Conservation (phyloP, 1,284 basidiomycete genomes). For the Ustilago curta region DNA sequence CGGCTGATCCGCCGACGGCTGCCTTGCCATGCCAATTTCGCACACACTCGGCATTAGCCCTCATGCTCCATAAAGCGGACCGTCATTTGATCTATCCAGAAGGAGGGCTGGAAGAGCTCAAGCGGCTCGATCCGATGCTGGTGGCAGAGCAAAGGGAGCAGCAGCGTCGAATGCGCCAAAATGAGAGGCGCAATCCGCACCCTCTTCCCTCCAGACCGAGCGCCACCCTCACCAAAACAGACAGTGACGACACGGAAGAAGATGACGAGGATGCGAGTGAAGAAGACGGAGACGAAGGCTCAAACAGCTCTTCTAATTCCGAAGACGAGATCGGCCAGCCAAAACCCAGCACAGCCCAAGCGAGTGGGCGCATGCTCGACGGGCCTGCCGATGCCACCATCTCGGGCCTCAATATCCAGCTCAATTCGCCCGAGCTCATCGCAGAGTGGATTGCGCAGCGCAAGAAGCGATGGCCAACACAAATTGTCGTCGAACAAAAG, state of each 20-base stretch:
- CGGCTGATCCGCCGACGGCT: constrained; percentile 16
- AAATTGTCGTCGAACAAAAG: constrained; percentile 57
- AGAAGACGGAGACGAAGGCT: neutral
- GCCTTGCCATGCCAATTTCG: constrained; percentile 41
- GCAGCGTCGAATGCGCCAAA: constrained; percentile 24
- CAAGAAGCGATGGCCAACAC: constrained; percentile 65
- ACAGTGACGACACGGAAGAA: neutral
- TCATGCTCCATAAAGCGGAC: constrained; percentile 66
- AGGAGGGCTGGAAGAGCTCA: constrained; percentile 62
- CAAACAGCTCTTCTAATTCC: constrained; percentile 3
- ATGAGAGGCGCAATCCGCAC: constrained; percentile 28
- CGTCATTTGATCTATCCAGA: constrained; percentile 64
- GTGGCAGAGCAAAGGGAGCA: constrained; percentile 60
- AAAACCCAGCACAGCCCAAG: constrained; percentile 3
- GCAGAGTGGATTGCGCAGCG: constrained; percentile 67
- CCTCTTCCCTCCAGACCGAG: constrained; percentile 20
- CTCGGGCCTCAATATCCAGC: constrained; percentile 64
- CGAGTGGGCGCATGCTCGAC: constrained; percentile 38
- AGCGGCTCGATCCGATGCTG: constrained; percentile 60
- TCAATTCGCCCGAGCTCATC: constrained; percentile 65
- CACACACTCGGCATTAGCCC: constrained; percentile 35
- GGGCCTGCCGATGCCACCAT: constrained; percentile 62
- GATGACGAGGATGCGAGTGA: constrained; percentile 4
- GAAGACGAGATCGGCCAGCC: constrained; percentile 3
- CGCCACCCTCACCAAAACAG: neutral